phyloP scores from a whole-genome alignment of 2,329 filamentous ascomycete genomes.

The Aspergillus sp. region DNA sequence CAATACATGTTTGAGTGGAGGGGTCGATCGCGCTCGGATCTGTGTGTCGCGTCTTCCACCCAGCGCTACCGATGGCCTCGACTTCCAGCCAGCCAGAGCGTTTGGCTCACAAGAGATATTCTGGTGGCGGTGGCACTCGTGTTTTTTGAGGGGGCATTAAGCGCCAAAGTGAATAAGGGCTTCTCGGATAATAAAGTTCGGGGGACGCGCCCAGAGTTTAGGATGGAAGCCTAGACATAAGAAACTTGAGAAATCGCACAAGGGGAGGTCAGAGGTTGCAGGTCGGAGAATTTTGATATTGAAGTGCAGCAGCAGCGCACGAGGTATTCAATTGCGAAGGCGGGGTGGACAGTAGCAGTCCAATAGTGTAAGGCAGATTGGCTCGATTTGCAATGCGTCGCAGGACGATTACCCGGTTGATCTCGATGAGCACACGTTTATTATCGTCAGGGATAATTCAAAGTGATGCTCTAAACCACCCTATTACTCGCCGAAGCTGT shows the following conservation, averaged over 20 bases:
- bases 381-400: slow-evolving; percentile 11
- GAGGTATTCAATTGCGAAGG: not conserved
- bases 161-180: slow-evolving; percentile 2
- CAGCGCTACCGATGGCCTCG: not conserved
- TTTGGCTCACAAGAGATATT: not conserved
- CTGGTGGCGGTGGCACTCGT: slow-evolving; percentile 1
- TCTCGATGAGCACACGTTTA: slow-evolving; percentile 3
- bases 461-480: not conserved
- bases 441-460: not conserved
- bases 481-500: not conserved
- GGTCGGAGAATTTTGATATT: not conserved
- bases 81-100: not conserved
- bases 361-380: not conserved
- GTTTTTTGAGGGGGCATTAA: not conserved
- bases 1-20: not conserved
- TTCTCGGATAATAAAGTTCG: slow-evolving; percentile 2
- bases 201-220: not conserved
- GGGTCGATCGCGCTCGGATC: slow-evolving; percentile 13
- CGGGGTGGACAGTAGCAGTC: slow-evolving; percentile 2
- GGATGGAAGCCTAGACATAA: not conserved
- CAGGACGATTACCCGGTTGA: slow-evolving; percentile 4
- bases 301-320: not conserved
- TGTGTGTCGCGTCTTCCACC: slow-evolving; percentile 1
- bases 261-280: not conserved
- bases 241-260: not conserved